Conservation (phyloP, 2,329 filamentous ascomycete species). For the Hyphodiscus sp. region DNA sequence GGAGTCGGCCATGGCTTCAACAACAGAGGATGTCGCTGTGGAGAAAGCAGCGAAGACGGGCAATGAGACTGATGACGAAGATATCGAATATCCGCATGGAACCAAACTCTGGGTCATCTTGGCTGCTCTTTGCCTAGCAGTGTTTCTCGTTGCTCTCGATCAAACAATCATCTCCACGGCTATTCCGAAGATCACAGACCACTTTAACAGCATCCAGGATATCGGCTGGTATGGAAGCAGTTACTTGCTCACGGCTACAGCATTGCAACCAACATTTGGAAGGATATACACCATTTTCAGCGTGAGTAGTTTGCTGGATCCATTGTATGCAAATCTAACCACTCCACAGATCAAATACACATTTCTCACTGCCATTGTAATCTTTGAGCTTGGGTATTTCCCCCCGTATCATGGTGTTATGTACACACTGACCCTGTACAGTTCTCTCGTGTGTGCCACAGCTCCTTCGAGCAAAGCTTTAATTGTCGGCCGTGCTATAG, state of each 20-base stretch:
- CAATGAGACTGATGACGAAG: background rate
- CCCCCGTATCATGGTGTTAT: slow-evolving; percentile 18
- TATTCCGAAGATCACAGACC: background rate
- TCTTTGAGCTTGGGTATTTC: slow-evolving; percentile 33
- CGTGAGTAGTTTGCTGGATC: background rate
- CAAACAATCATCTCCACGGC: slow-evolving; percentile 26
- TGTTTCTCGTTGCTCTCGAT: slow-evolving; percentile 19
- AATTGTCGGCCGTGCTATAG: slow-evolving; percentile 31
- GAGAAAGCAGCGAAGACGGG: background rate
- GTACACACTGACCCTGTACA: slow-evolving; percentile 3
- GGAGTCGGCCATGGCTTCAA: background rate
- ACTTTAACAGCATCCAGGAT: background rate
- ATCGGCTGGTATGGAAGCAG: slow-evolving; percentile 21
- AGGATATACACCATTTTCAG: slow-evolving; percentile 32
- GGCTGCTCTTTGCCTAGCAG: slow-evolving; percentile 5
- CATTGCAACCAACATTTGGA: slow-evolving; percentile 29
- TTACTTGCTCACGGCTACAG: slow-evolving; percentile 34
- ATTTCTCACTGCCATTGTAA: slow-evolving; percentile 26
- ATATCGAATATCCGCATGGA: slow-evolving; percentile 8
- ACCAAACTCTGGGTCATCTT: slow-evolving; percentile 8
- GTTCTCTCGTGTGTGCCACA: slow-evolving; percentile 29
- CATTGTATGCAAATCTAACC: no score
- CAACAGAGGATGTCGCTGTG: background rate
- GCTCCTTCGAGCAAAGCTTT: slow-evolving; percentile 29
- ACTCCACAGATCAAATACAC: slow-evolving; percentile 23